phyloP scores from a whole-genome alignment of 805 yeast species.

The Ogataea methanolica region DNA sequence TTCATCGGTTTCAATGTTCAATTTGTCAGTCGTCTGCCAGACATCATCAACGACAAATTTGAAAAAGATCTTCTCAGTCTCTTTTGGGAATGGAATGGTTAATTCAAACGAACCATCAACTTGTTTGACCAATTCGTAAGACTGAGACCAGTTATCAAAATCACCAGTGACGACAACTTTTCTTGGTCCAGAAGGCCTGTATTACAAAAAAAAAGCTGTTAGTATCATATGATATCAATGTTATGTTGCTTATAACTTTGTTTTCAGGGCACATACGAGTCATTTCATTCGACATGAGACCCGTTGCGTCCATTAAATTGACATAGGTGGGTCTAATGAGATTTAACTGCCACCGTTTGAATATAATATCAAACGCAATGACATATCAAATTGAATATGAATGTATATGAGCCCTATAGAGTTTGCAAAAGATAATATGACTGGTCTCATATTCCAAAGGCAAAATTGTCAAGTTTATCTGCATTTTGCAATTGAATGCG shows the following conservation, averaged over 20 bases:
- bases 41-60: constrained; percentile 60
- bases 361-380: neutral
- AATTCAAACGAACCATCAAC: constrained; percentile 31
- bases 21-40: constrained; percentile 43
- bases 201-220: neutral
- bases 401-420: too few species aligned
- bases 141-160: constrained; percentile 54
- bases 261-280: too few species aligned
- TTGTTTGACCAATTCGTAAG: constrained; percentile 43
- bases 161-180: constrained; percentile 55
- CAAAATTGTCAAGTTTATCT: too few species aligned
- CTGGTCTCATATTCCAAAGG: too few species aligned
- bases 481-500: too few species aligned
- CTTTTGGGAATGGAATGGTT: constrained; percentile 26
- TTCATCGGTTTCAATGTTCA: constrained; percentile 41
- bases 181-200: constrained; percentile 32
- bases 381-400: neutral
- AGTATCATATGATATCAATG: neutral
- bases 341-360: too few species aligned
- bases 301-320: neutral
- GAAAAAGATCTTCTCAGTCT: constrained; percentile 31
- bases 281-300: too few species aligned
- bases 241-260: too few species aligned
- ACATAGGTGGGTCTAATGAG: neutral
- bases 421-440: too few species aligned